Percentiles rank a stretch among this genome's conserved stretches.
These are phyloP conservation scores for Hyphodiscus sp. DNA, from an alignment of 2,329 filamentous ascomycete genomes.

Conservation along the genomic window DNA sequence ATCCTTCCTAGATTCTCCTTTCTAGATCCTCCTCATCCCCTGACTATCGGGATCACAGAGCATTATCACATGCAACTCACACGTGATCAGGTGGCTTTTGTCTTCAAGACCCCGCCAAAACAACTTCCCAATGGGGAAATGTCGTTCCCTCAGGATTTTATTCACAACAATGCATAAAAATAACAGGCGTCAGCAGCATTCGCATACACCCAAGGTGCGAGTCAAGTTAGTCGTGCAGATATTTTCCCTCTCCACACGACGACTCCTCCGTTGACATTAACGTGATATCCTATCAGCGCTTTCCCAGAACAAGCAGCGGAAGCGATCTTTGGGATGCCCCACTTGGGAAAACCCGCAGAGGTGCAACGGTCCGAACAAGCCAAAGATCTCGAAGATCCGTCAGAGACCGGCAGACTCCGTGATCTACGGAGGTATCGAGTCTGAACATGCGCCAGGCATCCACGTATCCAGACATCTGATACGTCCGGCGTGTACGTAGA, in stretches of 20 bases:
- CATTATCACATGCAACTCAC: background rate
- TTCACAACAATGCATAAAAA: background rate
- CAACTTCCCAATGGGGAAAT: background rate
- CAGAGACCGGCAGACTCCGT: background rate
- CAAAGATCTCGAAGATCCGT: background rate
- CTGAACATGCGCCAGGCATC: background rate
- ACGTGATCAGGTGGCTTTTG: background rate
- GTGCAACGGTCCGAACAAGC: background rate
- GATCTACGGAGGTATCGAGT: too few relatives aligned
- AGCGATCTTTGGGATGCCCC: background rate
- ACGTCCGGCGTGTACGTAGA: background rate
- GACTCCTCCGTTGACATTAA: background rate
- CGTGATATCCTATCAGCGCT: too few relatives aligned
- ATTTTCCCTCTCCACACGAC: background rate
- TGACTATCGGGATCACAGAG: too few relatives aligned
- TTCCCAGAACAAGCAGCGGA: too few relatives aligned
- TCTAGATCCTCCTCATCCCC: background rate
- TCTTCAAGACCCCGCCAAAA: background rate
- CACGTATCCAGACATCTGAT: background rate
- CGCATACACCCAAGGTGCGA: too few relatives aligned
- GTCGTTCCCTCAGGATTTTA: background rate
- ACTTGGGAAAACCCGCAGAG: background rate
- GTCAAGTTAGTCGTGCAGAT: background rate
- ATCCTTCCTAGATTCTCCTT: background rate
- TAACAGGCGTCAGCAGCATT: background rate